These are phyloP conservation scores for Yamadazyma dushanensis DNA, from an alignment of 1,139 yeast genomes.

Conservation along the genomic window DNA sequence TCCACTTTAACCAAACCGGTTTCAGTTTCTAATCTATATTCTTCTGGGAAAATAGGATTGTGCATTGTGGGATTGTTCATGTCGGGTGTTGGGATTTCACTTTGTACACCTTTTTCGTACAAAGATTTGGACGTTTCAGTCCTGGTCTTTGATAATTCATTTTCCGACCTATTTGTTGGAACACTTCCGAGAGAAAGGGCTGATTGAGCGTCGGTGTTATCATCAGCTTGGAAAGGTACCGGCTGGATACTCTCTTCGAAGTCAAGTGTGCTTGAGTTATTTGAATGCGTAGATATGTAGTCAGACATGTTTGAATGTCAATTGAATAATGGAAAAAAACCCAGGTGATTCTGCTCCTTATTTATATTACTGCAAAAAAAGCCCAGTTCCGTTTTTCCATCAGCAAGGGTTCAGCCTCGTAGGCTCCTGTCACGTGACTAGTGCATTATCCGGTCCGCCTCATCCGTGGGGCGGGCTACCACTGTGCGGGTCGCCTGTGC, in stretches of 20 bases:
- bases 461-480: constrained; percentile 1
- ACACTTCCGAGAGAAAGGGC: constrained; percentile 26
- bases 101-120: constrained; percentile 58
- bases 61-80: constrained; percentile 61
- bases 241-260: constrained; percentile 10
- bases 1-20: constrained; percentile 84
- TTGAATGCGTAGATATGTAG: too few relatives aligned
- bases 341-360: neutral
- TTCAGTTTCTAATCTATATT: constrained; percentile 79
- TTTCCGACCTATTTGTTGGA: constrained; percentile 11
- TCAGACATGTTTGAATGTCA: too few relatives aligned
- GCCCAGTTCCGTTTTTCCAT: constrained; percentile 4
- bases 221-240: constrained; percentile 15
- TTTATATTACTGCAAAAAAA: constrained; percentile 1
- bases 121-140: constrained; percentile 76
- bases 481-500: neutral
- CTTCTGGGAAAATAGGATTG: constrained; percentile 84
- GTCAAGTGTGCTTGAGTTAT: constrained; percentile 11
- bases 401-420: constrained; percentile 2
- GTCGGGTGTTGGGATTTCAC: constrained; percentile 54
- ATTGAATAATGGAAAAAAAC: too few relatives aligned
- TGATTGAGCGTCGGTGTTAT: constrained; percentile 43
- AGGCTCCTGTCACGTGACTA: constrained; percentile 1
- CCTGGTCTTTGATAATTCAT: constrained; percentile 32
- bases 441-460: neutral